Evolutionary conservation across 768 basidiomycete genomes (phyloP), one percentile per base, ranked within the genome.

Genomic region (Boletus sp.): DNA sequence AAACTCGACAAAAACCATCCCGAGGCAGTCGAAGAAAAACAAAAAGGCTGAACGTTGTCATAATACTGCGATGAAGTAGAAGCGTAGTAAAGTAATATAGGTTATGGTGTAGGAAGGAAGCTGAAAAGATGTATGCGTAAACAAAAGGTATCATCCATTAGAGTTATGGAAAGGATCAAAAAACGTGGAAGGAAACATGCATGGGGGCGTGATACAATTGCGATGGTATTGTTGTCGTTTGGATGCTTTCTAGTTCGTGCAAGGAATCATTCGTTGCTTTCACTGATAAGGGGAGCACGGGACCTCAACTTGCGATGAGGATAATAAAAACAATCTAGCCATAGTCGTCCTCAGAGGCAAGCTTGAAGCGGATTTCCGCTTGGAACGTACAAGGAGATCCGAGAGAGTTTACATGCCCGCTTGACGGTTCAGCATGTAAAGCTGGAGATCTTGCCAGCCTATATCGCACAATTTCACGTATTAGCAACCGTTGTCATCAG

Each of bases 371-470:
- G 37, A 13, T 30, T 27, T 37, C 37, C 45, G 14, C 27, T 33
- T 35, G 51, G 6, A 37, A 27, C 39, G 11, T 15, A 25, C 3
- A 15, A 32, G 25, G 30, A 27, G 25, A 9, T 35, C 35, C 19
- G 3, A 3, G 14, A 49, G 70, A 49, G 70, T 30, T 59, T 69
- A 84, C 71, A 85, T 73, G 56, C 87, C 87, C 38, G 84, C 82
- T 67, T 88, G 86, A 58, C 88, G 85, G 67, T 86, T 90, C 51
- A 88, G 72, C 64, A 90, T 82, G 65, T 89, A 91, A 54, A 88
- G 70, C 62, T 81, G 83, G 55, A 91, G 74, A 73, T 90, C 87
- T 63, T 90, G 89, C 88, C 88, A 90, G 38, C 88, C 88, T 85
- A 64, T 42, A 55, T 15, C 35, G 4, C 29, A 34, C 13, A 39